A percentile compares a stretch with the other conserved stretches of the same genome.
phyloP scores from a whole-genome alignment of 352 stramenopile genomes.

The Phytophthora kernoviae region DNA sequence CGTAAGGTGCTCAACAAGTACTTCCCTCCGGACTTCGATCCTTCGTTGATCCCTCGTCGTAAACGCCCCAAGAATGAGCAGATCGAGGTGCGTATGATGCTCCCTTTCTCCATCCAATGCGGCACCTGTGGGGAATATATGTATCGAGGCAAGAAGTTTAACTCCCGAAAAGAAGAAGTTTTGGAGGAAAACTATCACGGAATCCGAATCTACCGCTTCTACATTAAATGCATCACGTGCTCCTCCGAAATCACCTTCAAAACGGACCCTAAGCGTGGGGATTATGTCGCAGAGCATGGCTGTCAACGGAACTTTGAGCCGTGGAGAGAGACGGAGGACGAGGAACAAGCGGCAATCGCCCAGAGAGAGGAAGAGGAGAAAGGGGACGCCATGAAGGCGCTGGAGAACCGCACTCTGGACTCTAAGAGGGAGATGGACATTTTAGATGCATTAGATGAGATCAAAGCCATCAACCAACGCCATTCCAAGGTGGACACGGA shows the following conservation, averaged over 20 bases:
- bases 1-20: slow-evolving; percentile 99
- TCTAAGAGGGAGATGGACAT: slow-evolving; percentile 99
- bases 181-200: slow-evolving; percentile 96
- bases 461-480: slow-evolving; percentile 97
- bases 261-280: slow-evolving; percentile 98
- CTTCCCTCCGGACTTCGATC: slow-evolving; percentile 99
- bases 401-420: slow-evolving; percentile 98
- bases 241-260: slow-evolving; percentile 96
- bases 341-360: slow-evolving; percentile 70
- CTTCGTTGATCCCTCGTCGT: slow-evolving; percentile 91
- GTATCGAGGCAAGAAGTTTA: slow-evolving; percentile 99
- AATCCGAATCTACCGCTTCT: slow-evolving; percentile 97
- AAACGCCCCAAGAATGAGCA: slow-evolving; percentile 96
- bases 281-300: slow-evolving; percentile 97
- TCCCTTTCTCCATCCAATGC: slow-evolving; percentile 99
- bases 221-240: slow-evolving; percentile 98
- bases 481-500: slow-evolving; percentile 93
- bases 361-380: slow-evolving; percentile 93
- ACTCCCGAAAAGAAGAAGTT: slow-evolving; percentile 98
- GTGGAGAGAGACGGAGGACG: slow-evolving; percentile 91
- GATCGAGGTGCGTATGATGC: slow-evolving; percentile 98
- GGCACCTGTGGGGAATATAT: slow-evolving; percentile 98
- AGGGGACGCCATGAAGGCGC: slow-evolving; percentile 96
- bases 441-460: slow-evolving; percentile 98
- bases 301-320: slow-evolving; percentile 98